Conservation (phyloP, 192 early-diverging fungal genomes). For the Coemansia sp. region DNA sequence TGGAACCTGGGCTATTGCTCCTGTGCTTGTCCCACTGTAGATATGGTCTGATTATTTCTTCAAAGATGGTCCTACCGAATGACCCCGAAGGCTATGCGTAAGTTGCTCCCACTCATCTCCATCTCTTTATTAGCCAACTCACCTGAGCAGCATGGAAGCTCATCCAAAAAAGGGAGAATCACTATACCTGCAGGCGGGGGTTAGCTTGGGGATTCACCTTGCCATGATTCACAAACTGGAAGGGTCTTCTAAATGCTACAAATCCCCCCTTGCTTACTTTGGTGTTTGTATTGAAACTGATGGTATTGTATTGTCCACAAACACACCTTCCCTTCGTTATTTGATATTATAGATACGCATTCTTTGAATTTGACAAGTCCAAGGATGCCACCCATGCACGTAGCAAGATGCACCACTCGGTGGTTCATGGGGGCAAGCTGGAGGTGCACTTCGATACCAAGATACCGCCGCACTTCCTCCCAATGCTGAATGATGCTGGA, state of each 20-base stretch:
- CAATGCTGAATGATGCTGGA: slow-evolving; percentile 7
- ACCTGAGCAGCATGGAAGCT: background rate
- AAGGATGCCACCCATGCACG: slow-evolving; percentile 31
- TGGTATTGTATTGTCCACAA: no score
- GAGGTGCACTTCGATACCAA: slow-evolving; percentile 44
- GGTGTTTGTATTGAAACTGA: no score
- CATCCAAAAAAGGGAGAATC: no score
- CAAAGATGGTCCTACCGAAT: slow-evolving; percentile 13
- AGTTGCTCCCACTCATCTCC: slow-evolving; percentile 4
- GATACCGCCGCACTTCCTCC: slow-evolving; percentile 21
- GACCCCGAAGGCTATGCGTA: slow-evolving; percentile 30
- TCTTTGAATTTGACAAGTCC: slow-evolving; percentile 29
- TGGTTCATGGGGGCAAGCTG: slow-evolving; percentile 14
- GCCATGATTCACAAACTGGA: no score
- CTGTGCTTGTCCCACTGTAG: slow-evolving; percentile 10
- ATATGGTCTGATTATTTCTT: slow-evolving; percentile 36
- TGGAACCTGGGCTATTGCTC: no score
- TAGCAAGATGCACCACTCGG: slow-evolving; percentile 19
- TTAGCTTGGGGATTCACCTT: no score
- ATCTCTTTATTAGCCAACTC: background rate
- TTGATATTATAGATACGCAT: slow-evolving; percentile 33
- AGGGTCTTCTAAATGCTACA: background rate
- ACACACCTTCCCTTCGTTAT: background rate
- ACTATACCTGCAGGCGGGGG: no score
- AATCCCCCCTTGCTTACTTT: no score